These are phyloP conservation scores for Pichia sp. DNA, from an alignment of 1,139 yeast genomes.

Conservation along the genomic window DNA sequence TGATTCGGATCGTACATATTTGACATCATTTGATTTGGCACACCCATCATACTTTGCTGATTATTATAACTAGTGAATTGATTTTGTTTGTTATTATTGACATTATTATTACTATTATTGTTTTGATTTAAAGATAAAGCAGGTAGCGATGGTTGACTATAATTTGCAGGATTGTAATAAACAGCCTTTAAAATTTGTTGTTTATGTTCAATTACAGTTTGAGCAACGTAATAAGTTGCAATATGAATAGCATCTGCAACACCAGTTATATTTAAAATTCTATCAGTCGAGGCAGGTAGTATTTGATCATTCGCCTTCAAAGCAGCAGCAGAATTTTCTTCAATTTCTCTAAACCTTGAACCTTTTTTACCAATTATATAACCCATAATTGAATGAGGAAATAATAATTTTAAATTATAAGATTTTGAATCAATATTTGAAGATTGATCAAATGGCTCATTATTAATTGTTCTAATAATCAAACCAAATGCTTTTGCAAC, in stretches of 20 bases:
- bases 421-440: slow-evolving; percentile 50
- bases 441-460: slow-evolving; percentile 63
- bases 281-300: slow-evolving; percentile 74
- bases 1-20: slow-evolving; percentile 19
- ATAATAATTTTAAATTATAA: slow-evolving; percentile 53
- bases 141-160: slow-evolving; percentile 19
- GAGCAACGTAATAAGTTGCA: slow-evolving; percentile 70
- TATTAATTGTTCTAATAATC: slow-evolving; percentile 58
- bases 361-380: slow-evolving; percentile 80
- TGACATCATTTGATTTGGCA: slow-evolving; percentile 24
- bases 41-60: slow-evolving; percentile 18
- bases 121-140: slow-evolving; percentile 5
- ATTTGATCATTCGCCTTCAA: slow-evolving; percentile 72
- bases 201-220: slow-evolving; percentile 56
- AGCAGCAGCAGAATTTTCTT: slow-evolving; percentile 75
- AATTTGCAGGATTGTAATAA: slow-evolving; percentile 60
- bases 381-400: slow-evolving; percentile 81
- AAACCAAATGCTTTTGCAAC: slow-evolving; percentile 82
- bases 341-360: slow-evolving; percentile 69
- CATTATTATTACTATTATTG: slow-evolving; percentile 3
- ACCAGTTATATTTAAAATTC: slow-evolving; percentile 66
- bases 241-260: slow-evolving; percentile 85
- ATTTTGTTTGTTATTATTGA: slow-evolving; percentile 1
- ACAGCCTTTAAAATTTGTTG: slow-evolving; percentile 46
- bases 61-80: slow-evolving; percentile 2